Evolutionary conservation across 2,329 filamentous ascomycete species (phyloP), one percentile per base, ranked within the genome.

Genomic region (Aureobasidium sp.): DNA sequence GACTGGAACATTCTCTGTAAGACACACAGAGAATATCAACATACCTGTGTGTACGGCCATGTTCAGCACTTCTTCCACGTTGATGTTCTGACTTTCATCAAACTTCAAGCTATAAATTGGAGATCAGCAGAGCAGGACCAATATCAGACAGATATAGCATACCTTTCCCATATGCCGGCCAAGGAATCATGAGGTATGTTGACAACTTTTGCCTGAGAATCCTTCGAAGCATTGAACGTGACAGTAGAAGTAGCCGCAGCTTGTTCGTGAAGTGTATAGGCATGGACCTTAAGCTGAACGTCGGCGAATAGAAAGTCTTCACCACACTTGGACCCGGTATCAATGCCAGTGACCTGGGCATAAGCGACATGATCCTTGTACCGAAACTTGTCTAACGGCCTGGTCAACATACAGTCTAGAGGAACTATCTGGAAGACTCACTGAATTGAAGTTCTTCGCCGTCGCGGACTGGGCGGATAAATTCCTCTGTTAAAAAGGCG

Each of bases 161-260:
- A 51, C 58, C 45, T 80, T 66, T 82, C 78, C 82, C 82, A 84
- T 11, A 81, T 70, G 16, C 79, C 79, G 59, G 79, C 76, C 20
- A 84, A 69, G 7, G 73, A 71, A n/a, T 72, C 72, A 66, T 73
- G 79, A 1, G 82, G 82, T 47, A 84, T 69, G 1, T 66, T 40
- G 1, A 78, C 61, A 10, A 80, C 67, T 10, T 73, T 77, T 10
- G 78, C 73, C 62, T 78, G 76, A 13, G 74, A 40, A n/a, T 55
- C 33, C 11, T 27, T 47, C 8, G 27, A 43, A 66, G 4, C 65
- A 18, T 4, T 73, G 71, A 31, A 75, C 72, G 3, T 76, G 76
- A 8, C 71, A 63, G 33, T 68, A 25, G 63, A 69, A 68, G 40
- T 65, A 70, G 67, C 70, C 70, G 36, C 25, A 25, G 75, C 71